Evolutionary conservation across 345 rosid species (phyloP), one percentile per base, ranked within the genome.

Genomic region (Bretschneidera sinensis): DNA sequence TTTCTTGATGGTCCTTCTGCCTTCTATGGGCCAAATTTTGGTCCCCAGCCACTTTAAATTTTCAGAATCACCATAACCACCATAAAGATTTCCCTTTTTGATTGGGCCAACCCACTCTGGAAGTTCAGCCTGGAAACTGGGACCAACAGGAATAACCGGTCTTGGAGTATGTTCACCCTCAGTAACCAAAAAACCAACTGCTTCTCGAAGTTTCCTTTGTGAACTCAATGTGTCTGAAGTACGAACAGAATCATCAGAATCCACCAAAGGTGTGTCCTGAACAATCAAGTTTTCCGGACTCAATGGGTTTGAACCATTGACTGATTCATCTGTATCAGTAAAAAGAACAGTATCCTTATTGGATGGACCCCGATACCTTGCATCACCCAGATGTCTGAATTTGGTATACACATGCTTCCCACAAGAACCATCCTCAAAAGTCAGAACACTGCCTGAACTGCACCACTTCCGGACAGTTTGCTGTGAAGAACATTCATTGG

Each of bases 61-160:
- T 48, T 65, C 59, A 4, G 75, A 74, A 60, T 76, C 79, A 55
- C 71, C 78, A 5, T 64, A 68, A n/a, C 65, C 57, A 55, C 73
- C 69, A 1, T 72, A 63, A 59, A 48, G 58, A 24, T 59, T 57
- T 0, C 70, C 69, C 25, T 50, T 60, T 55, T 71, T 69, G 52
- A 65, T 51, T 24, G 75, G 61, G 9, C 75, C 78, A 17, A 24
- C 59, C 78, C 82, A 73, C 20, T 53, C 66, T 5, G 84, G 82
- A 47, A 82, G 45, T 58, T 79, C 73, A 17, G 82, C 82, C 61
- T 79, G 82, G 61, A 79, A 82, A 56, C 66, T 57, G 4, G 76
- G 76, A 34, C 84, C 82, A 4, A 82, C 13, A 1, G 84, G 87
- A 51, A 79, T 68, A 61, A 53, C 55, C 7, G 76, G 48, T 50